These are phyloP conservation scores for Acacia concinna DNA, from an alignment of 331 rosid genomes.

Conservation along the genomic window DNA sequence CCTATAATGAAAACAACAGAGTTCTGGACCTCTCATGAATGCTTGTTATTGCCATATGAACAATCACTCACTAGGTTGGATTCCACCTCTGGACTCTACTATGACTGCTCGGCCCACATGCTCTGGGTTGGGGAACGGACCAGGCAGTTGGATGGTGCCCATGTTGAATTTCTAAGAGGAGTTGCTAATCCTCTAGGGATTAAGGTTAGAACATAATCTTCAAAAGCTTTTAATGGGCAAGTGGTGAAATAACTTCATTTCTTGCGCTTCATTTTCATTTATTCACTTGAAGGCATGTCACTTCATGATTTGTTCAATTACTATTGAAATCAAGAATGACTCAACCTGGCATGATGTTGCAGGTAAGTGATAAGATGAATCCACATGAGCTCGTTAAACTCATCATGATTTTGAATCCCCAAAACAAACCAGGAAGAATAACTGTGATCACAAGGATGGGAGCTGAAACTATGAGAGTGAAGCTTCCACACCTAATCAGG, in stretches of 20 bases:
- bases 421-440: constrained; percentile 92
- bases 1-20: constrained; percentile 95
- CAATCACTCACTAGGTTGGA: constrained; percentile 95
- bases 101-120: constrained; percentile 98
- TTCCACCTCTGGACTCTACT: constrained; percentile 90
- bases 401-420: constrained; percentile 87
- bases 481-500: constrained; percentile 95
- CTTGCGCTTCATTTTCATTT: not conserved
- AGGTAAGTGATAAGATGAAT: constrained; percentile 98
- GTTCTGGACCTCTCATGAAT: constrained; percentile 97
- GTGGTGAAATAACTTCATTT: not conserved
- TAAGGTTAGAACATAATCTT: constrained; percentile 58
- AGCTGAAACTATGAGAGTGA: constrained; percentile 99
- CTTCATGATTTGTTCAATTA: not conserved
- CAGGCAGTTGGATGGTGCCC: constrained; percentile 95
- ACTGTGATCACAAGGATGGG: constrained; percentile 94
- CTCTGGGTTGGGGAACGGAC: constrained; percentile 96
- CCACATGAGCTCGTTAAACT: constrained; percentile 87
- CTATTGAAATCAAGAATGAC: constrained; percentile 11
- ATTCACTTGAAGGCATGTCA: not conserved
- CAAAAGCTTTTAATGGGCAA: constrained; percentile 1
- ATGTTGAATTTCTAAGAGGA: constrained; percentile 92
- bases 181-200: constrained; percentile 96
- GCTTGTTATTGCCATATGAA: constrained; percentile 92
- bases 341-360: constrained; percentile 21